Evolutionary conservation across 2,329 filamentous ascomycete genomes (phyloP), one percentile per base, ranked within the genome.

Genomic region (Aspergillus aculeatus): DNA sequence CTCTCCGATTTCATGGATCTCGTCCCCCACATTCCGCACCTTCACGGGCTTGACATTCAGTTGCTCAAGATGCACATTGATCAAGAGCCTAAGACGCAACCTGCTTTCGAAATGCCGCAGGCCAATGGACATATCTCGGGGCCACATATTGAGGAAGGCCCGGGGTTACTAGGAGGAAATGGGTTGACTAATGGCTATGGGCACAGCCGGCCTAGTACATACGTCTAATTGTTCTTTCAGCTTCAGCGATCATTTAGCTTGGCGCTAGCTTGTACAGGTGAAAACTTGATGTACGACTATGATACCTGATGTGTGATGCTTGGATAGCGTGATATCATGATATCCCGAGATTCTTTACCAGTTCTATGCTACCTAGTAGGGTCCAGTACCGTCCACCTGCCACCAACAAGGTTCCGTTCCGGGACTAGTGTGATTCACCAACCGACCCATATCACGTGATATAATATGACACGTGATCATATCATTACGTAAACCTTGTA

Each of bases 1-100:
- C 75, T 81, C 54, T 80, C 79, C 48, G 80, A 81, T 68, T 82
- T 82, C 65, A 76, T 78, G 72, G 78, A 81, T 60, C 75, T 81
- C 41, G 75, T 81, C 50, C 78, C 79, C 26, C 78, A 79, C 61
- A 74, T 80, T 62, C 77, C 77, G 32, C 80, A 82, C 67, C 75
- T 82, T 19, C 70, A 78, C 35, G 77, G 74, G 4, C 65, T 81
- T 35, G 67, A 75, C 44, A 69, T 79, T 35, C 71, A 75, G 38
- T 71, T 76, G 31, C 59, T 74, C 44, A 71, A 68, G 61, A 79
- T 79, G 76, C 75, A 78, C 57, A 72, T 79, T 52, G 74, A 77
- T 52, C 67, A 68, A 23, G 75, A 78, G 60, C 74, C 76, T 23
- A 41, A 62, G 32, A 53, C 64, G 47, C 38, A 59, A 24, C 61